Evolutionary conservation across 208 protist genomes (phyloP).

Genomic region (Histomonas meleagridis): DNA sequence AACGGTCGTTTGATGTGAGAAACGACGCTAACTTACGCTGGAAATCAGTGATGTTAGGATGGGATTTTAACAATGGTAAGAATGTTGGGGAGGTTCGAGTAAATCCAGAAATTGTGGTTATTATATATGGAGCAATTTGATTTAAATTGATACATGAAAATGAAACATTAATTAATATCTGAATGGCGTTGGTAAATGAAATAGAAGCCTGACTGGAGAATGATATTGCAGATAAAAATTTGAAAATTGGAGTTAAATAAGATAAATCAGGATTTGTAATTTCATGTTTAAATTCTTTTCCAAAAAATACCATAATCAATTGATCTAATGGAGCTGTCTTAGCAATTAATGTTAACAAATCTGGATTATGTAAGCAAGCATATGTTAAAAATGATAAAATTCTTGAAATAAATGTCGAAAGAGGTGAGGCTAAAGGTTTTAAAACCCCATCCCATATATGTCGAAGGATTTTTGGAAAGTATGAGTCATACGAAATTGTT

Average conservation of each 20-base stretch:
- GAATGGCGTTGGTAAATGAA: neutral
- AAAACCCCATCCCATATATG: too few species aligned
- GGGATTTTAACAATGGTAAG: neutral
- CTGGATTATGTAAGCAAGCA: neutral
- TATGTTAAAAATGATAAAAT: neutral
- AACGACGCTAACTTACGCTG: neutral
- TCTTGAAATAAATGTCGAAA: too few species aligned
- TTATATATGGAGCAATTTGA: neutral
- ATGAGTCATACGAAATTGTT: too few species aligned
- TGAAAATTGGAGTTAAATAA: neutral
- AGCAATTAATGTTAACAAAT: conserved; percentile 5
- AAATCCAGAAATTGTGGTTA: neutral
- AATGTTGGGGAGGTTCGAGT: neutral
- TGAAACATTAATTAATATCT: neutral
- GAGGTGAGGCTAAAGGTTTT: too few species aligned
- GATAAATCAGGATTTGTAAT: neutral
- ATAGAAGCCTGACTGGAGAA: neutral
- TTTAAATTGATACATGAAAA: neutral
- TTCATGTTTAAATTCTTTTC: neutral
- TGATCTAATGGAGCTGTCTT: neutral
- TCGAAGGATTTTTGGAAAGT: too few species aligned
- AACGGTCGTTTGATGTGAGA: neutral
- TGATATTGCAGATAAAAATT: neutral
- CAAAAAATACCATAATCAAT: neutral
- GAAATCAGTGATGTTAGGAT: neutral